Percentiles rank a stretch among this genome's conserved stretches.
phyloP scores from a whole-genome alignment of 768 basidiomycete species.

The Hygrophorus russula region DNA sequence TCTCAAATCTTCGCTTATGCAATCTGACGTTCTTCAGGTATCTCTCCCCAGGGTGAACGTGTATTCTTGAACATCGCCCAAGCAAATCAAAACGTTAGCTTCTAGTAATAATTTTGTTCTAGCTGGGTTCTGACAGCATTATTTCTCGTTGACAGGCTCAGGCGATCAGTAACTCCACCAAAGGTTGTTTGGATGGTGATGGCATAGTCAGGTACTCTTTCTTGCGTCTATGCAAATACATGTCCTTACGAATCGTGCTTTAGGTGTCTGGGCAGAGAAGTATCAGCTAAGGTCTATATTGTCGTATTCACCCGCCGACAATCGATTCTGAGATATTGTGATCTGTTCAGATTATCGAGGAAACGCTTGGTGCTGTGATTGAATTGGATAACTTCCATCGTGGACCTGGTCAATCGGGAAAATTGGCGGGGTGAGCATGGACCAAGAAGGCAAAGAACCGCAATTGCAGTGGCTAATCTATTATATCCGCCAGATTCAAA shows the following conservation, averaged over 20 bases:
- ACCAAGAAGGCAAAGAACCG: too few relatives aligned
- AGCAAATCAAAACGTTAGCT: slow-evolving; percentile 48
- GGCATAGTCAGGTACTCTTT: slow-evolving; percentile 27
- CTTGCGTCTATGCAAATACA: background rate
- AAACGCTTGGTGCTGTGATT: slow-evolving; percentile 56
- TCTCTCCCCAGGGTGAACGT: slow-evolving; percentile 37
- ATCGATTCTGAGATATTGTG: background rate
- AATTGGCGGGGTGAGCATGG: slow-evolving; percentile 37
- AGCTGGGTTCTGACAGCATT: background rate
- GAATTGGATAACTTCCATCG: slow-evolving; percentile 46
- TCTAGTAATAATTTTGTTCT: too few relatives aligned
- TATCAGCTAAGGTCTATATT: slow-evolving; percentile 40
- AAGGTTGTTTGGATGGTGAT: slow-evolving; percentile 36
- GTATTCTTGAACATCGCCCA: slow-evolving; percentile 52
- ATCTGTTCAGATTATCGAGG: slow-evolving; percentile 35
- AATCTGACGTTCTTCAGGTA: slow-evolving; percentile 23
- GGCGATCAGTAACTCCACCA: slow-evolving; percentile 40
- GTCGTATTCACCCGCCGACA: background rate
- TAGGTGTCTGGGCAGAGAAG: slow-evolving; percentile 19
- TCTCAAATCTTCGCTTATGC: background rate
- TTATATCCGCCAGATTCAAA: background rate
- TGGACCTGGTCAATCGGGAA: slow-evolving; percentile 59
- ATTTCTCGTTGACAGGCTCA: slow-evolving; percentile 28
- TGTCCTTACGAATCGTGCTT: slow-evolving; percentile 1
- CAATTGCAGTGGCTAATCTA: background rate